phyloP scores from a whole-genome alignment of 805 yeast species.

The Sporopachydermia lactativora region DNA sequence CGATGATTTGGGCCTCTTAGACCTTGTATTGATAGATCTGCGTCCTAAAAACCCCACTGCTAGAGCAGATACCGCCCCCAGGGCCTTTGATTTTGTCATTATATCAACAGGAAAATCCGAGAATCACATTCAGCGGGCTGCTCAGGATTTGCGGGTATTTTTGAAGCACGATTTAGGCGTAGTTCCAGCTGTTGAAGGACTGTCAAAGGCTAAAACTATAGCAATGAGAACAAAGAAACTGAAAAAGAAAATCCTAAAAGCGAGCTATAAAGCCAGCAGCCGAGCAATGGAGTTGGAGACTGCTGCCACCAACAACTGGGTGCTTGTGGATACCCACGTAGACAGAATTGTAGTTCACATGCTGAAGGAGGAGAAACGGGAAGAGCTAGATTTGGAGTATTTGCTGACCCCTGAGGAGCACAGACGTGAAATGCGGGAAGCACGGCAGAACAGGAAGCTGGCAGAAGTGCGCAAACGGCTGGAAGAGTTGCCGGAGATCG shows the following conservation, averaged over 20 bases:
- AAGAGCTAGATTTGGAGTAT: constrained; percentile 54
- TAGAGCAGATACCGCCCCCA: constrained; percentile 23
- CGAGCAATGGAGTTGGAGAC: constrained; percentile 3
- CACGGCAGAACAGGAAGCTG: background rate
- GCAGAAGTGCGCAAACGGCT: too few relatives aligned
- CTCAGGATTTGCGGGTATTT: constrained; percentile 38
- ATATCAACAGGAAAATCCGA: constrained; percentile 66
- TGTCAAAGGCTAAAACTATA: constrained; percentile 41
- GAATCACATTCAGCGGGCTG: constrained; percentile 62
- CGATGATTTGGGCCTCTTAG: constrained; percentile 48
- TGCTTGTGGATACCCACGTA: constrained; percentile 53
- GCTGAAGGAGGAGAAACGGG: constrained; percentile 55
- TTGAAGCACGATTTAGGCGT: constrained; percentile 37
- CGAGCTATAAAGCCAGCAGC: constrained; percentile 28
- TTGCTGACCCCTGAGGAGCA: constrained; percentile 42
- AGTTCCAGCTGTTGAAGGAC: constrained; percentile 55
- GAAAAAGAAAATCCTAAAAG: constrained; percentile 36
- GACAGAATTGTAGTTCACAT: constrained; percentile 60
- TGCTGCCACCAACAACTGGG: constrained; percentile 59
- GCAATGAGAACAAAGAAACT: constrained; percentile 37
- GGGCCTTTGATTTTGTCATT: constrained; percentile 37
- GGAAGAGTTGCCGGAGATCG: too few relatives aligned
- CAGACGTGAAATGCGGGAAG: constrained; percentile 5
- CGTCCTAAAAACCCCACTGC: constrained; percentile 24
- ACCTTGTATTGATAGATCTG: constrained; percentile 52